Percentiles rank a stretch among this genome's conserved stretches.
Conservation (phyloP, 768 basidiomycete genomes). For the Tricholoma flavovirens region DNA sequence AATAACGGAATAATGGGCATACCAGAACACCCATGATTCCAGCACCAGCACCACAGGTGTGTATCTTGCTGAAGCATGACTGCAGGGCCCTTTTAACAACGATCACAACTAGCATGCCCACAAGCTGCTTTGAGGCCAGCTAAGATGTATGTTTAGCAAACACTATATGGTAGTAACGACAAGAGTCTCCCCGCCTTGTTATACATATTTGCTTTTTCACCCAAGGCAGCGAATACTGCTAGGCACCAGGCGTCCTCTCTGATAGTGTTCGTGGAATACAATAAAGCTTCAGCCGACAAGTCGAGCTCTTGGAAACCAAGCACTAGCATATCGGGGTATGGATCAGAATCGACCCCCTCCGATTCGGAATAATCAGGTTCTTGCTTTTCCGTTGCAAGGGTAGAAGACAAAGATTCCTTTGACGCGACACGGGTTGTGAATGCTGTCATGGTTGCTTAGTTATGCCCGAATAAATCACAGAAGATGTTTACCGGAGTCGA, state of each 20-base stretch:
- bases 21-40: constrained; percentile 82
- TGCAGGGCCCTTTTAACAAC: constrained; percentile 52
- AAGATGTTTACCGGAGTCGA: constrained; percentile 7
- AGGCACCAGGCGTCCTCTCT: constrained; percentile 69
- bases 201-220: constrained; percentile 56
- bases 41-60: constrained; percentile 50
- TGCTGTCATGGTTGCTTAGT: background rate
- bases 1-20: constrained; percentile 10
- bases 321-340: constrained; percentile 65
- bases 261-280: constrained; percentile 59
- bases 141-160: constrained; percentile 20
- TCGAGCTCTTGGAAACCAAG: constrained; percentile 81
- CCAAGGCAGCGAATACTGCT: constrained; percentile 65
- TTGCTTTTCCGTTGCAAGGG: background rate
- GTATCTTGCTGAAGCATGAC: constrained; percentile 48
- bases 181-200: constrained; percentile 46
- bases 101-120: constrained; percentile 74
- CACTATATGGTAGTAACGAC: background rate
- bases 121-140: constrained; percentile 74
- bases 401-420: background rate
- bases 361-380: background rate
- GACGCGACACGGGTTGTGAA: background rate
- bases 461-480: background rate
- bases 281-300: constrained; percentile 67
- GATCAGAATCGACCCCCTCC: constrained; percentile 20